phyloP scores from a whole-genome alignment of 768 basidiomycete species.

The Coprinellus micaceus region DNA sequence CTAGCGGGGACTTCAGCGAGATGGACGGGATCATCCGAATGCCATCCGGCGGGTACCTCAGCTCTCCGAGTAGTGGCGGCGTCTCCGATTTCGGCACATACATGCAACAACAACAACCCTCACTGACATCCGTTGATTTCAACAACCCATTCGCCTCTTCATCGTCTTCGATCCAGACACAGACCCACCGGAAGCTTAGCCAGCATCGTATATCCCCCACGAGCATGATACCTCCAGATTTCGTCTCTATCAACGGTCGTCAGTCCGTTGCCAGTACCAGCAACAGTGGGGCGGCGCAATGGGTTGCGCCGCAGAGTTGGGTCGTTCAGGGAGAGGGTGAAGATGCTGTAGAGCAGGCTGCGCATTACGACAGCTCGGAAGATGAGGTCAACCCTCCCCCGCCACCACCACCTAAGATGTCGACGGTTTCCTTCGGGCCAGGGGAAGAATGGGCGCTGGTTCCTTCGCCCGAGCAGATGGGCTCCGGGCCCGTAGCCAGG shows the following conservation, averaged over 20 bases:
- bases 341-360: neutral
- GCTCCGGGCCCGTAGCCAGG: no score
- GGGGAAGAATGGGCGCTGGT: neutral
- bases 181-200: neutral
- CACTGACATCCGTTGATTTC: constrained; percentile 31
- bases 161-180: neutral
- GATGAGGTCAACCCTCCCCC: neutral
- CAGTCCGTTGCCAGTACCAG: neutral
- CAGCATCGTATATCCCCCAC: constrained; percentile 11
- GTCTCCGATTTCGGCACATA: constrained; percentile 32
- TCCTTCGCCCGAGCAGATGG: neutral
- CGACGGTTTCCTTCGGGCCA: neutral
- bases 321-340: neutral
- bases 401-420: neutral
- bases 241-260: neutral
- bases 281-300: neutral
- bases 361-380: neutral
- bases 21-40: constrained; percentile 75
- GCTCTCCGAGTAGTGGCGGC: constrained; percentile 42
- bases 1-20: constrained; percentile 62
- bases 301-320: constrained; percentile 5
- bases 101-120: constrained; percentile 16
- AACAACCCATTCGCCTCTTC: constrained; percentile 37
- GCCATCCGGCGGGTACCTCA: constrained; percentile 20
- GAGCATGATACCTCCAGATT: constrained; percentile 4